Percentiles rank a stretch among this genome's conserved stretches.
phyloP scores from a whole-genome alignment of 139 green algal genomes.

The Deuterostichococcus epilithicus region DNA sequence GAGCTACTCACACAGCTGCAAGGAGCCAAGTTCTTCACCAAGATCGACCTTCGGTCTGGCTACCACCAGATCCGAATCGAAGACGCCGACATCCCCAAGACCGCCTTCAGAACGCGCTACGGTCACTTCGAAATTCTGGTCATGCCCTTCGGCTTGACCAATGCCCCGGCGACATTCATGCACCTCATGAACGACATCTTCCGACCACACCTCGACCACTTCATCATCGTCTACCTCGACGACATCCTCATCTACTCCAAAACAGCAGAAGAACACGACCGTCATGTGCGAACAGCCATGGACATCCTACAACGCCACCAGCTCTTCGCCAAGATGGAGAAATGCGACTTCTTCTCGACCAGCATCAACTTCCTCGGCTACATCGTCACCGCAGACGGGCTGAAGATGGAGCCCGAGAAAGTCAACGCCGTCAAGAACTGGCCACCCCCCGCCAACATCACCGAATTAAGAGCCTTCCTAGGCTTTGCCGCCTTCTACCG shows the following conservation, averaged over 20 bases:
- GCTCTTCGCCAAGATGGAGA: constrained; percentile 14
- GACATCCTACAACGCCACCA: constrained; percentile 20
- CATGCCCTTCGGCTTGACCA: constrained; percentile 45
- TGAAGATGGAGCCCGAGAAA: constrained; percentile 33
- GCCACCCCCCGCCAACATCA: constrained; percentile 17
- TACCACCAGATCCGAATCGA: constrained; percentile 43
- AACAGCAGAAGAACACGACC: constrained; percentile 30
- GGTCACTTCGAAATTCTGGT: constrained; percentile 45
- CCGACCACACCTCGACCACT: constrained; percentile 14
- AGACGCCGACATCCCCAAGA: constrained; percentile 38
- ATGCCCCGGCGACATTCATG: constrained; percentile 56
- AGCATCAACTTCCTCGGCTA: constrained; percentile 25
- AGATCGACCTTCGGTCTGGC: constrained; percentile 29
- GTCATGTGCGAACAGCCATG: constrained; percentile 43
- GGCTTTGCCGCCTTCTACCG: constrained; percentile 50
- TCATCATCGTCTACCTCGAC: constrained; percentile 51
- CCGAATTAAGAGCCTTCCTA: constrained; percentile 38
- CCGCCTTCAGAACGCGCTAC: constrained; percentile 40
- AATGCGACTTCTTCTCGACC: constrained; percentile 12
- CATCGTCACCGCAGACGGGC: constrained; percentile 12
- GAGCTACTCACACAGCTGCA: background rate
- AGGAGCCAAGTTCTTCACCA: constrained; percentile 7
- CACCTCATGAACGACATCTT: constrained; percentile 52
- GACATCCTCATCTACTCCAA: constrained; percentile 51
- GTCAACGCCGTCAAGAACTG: constrained; percentile 31